Base-by-base conservation (phyloP, 2,329 filamentous ascomycete genomes). In the Calonectria fujianensis region DNA sequence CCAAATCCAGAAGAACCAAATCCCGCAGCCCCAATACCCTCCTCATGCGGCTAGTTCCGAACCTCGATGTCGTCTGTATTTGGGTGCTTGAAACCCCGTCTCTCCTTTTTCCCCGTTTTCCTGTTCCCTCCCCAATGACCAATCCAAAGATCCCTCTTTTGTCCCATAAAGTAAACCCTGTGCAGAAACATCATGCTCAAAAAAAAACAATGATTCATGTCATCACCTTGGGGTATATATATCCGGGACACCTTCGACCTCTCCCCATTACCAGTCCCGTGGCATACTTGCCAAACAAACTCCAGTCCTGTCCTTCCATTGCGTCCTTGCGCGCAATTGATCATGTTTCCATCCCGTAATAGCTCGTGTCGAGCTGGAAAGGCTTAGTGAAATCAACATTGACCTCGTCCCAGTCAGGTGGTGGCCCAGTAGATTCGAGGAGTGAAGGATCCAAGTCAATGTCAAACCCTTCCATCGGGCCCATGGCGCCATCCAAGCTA, bases 311-410 rank as follows among this genome's bases (percentile, higher is more conserved):
- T 65, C 20, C 29, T 39, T 65, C 39, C 29, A 16, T 37, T 24
- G 37, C 61, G 57, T 71, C 69, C 69, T 71, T 71, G 51, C 41
- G 29, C 61, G 50, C 65, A 65, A 65, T 73, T 70, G 59, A 76
- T 69, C 76, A 81, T 27, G 79, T 80, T 59, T 83, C 80, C 79
- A 86, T 81, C 16, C 81, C 83, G 76, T 85, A 86, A 20, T 81
- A 76, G 69, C 81, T 82, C 59, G 86, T 86, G 74, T 92, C 90
- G 69, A 92, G 83, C 76, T 86, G 80, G 75, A 91, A 90, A 0
- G 89, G 87, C 81, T 91, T 91, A 68, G 85, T 85, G 75, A 91
- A 90, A 79, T 90, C 88, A 0, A 83, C 80, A 5, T 86, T 80
- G 48, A 89, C 80, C n/a, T 91, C 88, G 45, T 91, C 90, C 88